These are phyloP conservation scores for Cladorrhinum sp. DNA, from an alignment of 2,329 filamentous ascomycete genomes.

Conservation along the genomic window DNA sequence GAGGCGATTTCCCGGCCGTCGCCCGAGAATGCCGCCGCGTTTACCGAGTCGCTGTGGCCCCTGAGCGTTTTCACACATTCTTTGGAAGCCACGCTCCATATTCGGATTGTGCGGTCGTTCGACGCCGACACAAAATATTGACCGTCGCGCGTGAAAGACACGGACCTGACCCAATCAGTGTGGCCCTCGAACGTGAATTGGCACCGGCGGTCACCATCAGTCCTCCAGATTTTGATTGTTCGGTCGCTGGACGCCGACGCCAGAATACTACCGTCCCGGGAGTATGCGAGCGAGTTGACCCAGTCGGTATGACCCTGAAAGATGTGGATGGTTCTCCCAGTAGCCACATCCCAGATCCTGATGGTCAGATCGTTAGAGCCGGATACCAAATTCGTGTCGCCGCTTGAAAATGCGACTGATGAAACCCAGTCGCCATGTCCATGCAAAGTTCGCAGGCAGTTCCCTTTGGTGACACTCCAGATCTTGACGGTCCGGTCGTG, in stretches of 20 bases:
- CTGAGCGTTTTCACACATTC: no score
- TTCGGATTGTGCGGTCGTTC: no score
- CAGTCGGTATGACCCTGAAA: not conserved
- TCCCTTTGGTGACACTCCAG: not conserved
- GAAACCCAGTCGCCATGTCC: slow-evolving; percentile 9
- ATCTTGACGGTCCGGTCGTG: not conserved
- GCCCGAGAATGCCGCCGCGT: not conserved
- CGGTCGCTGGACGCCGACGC: slow-evolving; percentile 5
- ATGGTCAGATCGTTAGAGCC: slow-evolving; percentile 10
- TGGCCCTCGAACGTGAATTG: not conserved
- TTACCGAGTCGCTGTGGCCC: not conserved
- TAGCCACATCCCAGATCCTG: slow-evolving; percentile 7
- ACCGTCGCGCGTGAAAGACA: no score
- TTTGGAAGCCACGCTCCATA: no score
- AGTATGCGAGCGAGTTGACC: slow-evolving; percentile 2
- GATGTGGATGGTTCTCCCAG: not conserved
- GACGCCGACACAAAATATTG: no score
- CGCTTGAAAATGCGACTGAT: slow-evolving; percentile 6
- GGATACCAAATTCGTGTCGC: slow-evolving; percentile 1
- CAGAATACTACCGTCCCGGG: not conserved
- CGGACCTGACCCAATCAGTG: no score
- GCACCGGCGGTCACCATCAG: not conserved
- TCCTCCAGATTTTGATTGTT: no score
- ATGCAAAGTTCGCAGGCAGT: not conserved
- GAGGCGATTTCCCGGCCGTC: slow-evolving; percentile 1